Base-by-base conservation (phyloP, 1,284 basidiomycete species). In the Fomitopsis schrenkii region DNA sequence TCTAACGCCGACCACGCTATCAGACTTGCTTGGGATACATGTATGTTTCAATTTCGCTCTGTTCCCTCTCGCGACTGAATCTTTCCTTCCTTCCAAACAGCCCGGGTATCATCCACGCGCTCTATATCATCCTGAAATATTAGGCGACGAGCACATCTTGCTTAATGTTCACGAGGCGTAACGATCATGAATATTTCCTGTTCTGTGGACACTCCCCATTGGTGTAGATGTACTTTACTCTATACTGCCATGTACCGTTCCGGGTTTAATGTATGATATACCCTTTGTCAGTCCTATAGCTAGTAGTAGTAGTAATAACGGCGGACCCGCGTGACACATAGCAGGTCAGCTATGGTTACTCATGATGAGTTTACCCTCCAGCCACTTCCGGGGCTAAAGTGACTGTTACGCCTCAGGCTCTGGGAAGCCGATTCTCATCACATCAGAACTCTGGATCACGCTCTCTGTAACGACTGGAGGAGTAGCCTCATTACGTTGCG, bases 41-140 rank as follows among this genome's bases (percentile, higher is more conserved):
- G 87, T 89, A 72, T 68, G 66, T 59, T 41, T 30, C 38, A 22
- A 62, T 46, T 38, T 57, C 8, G 42, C 57, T 17, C 36, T 60
- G 10, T 42, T 19, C 19, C 5, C 30, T 22, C 12, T 38, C 10
- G 42, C 63, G 71, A 45, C 58, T 68, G 66, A 4, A 46, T 54
- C 42, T 58, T 36, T 52, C 42, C 22, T 22, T 22, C 22, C 22
- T 22, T 22, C 22, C 22, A 22, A 22, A 59, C 65, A 89, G 87
- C 66, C 90, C 90, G 35, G 90, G 90, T 67, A 83, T 91, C 73
- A 85, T 91, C 63, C 90, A 92, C 68, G 88, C 90, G 26, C 71
- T 91, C 15, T 91, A 90, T 74, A 89, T 91, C 72, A 90, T 91
- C 65, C 73, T 89, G 65, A 91, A 86, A 67, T 83, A 83, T 60